Base-by-base conservation (phyloP, 106 monocot genomes). In the Alisma plantagoaquatica region DNA sequence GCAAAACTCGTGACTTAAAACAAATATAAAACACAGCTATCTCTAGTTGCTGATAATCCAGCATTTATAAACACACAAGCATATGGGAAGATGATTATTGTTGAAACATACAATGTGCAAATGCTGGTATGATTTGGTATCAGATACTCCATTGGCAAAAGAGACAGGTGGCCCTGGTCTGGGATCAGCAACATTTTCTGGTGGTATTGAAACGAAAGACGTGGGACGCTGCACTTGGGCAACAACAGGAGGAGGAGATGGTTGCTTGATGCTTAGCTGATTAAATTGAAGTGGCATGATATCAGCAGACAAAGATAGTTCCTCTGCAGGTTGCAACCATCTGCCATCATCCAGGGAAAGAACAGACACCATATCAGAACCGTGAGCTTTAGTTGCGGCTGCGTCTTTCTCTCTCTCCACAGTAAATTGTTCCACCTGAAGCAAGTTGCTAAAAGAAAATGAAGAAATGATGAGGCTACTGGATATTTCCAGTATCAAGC, bases 141-240 rank as follows among this genome's bases (percentile, higher is more conserved):
- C 55, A n/a, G 73, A 17, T 20, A 56, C 46, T 35, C 58, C 76
- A 46, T 71, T 61, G 1, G 43, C 44, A 14, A 43, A 46, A 41
- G 54, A 32, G 53, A 69, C 60, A 29, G 89, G 70, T 23, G 78
- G 78, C 24, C 90, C 96, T 45, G 96, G 96, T 62, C 89, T 78
- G 48, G 96, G 96, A 98, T 98, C 96, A 59, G 96, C 89, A 61
- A 98, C 81, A 61, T 62, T 75, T 66, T 81, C 81, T 56, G 96
- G 89, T 65, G 83, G 53, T 62, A 94, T 77, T 29, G 77, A 25
- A 49, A 46, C 66, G 11, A 52, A 26, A 53, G 53, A 62, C 43
- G 67, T 62, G 16, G 19, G 60, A 26, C 46, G 29, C 42, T 78
- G 88, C 27, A 90, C 63, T 73, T 67, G 67, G 31, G 89, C 85